Conservation (phyloP, 441 rosid species). For the Daphne laureola region DNA sequence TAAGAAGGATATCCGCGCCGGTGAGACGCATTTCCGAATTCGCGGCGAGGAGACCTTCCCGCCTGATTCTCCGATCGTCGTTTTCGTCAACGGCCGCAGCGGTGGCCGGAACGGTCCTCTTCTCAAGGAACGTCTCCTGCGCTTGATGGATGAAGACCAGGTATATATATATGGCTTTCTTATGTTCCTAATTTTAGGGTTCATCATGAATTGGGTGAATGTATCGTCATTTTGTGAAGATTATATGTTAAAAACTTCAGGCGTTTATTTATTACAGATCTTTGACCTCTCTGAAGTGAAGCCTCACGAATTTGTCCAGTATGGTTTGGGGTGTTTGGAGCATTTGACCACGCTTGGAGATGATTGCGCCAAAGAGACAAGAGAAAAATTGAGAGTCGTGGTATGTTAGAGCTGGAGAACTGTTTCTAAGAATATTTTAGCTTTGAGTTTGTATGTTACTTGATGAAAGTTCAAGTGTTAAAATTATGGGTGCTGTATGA, state of each 20-base stretch:
- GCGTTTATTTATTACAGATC: conserved; percentile 33
- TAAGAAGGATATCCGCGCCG: conserved; percentile 28
- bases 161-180: conserved; percentile 25
- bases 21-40: conserved; percentile 24
- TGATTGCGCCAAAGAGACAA: conserved; percentile 62
- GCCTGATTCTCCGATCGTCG: conserved; percentile 68
- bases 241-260: conserved; percentile 5
- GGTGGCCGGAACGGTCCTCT: conserved; percentile 89
- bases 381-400: conserved; percentile 72
- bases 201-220: background rate
- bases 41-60: conserved; percentile 22
- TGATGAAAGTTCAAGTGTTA: conserved; percentile 1
- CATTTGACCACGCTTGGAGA: conserved; percentile 63
- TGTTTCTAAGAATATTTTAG: background rate
- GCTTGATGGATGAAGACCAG: conserved; percentile 83
- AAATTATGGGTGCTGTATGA: conserved; percentile 16
- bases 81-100: conserved; percentile 71
- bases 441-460: background rate
- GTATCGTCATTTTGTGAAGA: conserved; percentile 1
- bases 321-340: conserved; percentile 81
- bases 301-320: conserved; percentile 68
- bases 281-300: conserved; percentile 75
- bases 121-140: conserved; percentile 66
- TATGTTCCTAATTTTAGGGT: background rate
- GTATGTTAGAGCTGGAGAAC: conserved; percentile 26